Evolutionary conservation across 306 rosid genomes (phyloP), one percentile per base, ranked within the genome.

Genomic region (Castanospermum australe): DNA sequence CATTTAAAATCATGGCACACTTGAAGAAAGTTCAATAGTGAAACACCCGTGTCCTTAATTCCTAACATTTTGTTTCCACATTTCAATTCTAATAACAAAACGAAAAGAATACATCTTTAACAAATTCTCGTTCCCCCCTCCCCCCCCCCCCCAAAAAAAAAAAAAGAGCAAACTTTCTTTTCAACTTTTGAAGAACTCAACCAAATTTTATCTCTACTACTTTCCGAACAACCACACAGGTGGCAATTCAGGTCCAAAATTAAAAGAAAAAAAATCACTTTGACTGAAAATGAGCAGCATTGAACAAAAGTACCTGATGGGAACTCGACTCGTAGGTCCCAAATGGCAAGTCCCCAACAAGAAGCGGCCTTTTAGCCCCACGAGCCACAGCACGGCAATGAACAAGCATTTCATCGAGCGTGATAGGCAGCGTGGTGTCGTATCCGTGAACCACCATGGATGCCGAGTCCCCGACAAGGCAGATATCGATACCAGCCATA

Each of bases 401-500:
- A 42, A 90, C 92, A 11, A 94, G 96, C 89, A 91, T 91, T 55
- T 93, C 93, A 0, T 91, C 92, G 5, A 93, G 79, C 0, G 85
- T 76, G 36, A 93, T 93, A 0, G 98, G 94, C 5, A 93, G 87
- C 0, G 97, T 93, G 55, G 98, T 93, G 79, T 93, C 93, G 24
- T 93, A 82, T 1, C 98, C 99, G n/a, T 92, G 99, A 14, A 95
- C 98, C 13, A 92, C 99, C 99, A 95, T 95, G 77, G 99, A 60
- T 0, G 91, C 97, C 5, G 99, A 95, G 76, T 95, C 99, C 0
- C 99, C 98, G 17, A 92, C 99, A 4, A 95, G 88, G 21, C 91
- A 88, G 6, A 95, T 48, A 71, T 93, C 94, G 8, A 93, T 82
- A 6, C 78, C 90, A 30, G 94, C 97, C 39, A 73, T 84, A 35